These are phyloP conservation scores for Kluyveromyces siamensis DNA, from an alignment of 805 yeast species.

Conservation along the genomic window DNA sequence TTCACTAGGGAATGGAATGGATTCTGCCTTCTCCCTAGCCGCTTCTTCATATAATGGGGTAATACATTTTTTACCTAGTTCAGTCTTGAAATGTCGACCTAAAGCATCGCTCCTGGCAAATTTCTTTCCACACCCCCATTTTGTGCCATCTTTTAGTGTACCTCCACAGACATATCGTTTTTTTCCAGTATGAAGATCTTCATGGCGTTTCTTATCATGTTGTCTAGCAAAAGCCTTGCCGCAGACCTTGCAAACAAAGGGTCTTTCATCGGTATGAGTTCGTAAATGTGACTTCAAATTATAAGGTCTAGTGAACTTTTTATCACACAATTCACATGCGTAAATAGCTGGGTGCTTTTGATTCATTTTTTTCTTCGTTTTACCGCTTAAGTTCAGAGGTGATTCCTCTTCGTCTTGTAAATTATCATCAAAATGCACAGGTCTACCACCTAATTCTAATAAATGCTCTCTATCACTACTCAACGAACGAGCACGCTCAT, in stretches of 20 bases:
- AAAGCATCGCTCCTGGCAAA: conserved; percentile 77
- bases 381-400: conserved; percentile 11
- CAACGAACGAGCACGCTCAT: conserved; percentile 24
- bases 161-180: conserved; percentile 70
- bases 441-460: conserved; percentile 20
- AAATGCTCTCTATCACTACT: conserved; percentile 25
- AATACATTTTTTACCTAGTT: conserved; percentile 66
- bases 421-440: conserved; percentile 3
- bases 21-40: conserved; percentile 17
- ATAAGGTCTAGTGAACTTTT: conserved; percentile 85
- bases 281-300: conserved; percentile 85
- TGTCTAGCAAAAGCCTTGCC: conserved; percentile 77
- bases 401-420: conserved; percentile 11
- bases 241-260: conserved; percentile 62
- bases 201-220: conserved; percentile 72
- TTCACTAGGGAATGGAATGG: not conserved
- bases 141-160: conserved; percentile 40
- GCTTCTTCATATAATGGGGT: conserved; percentile 58
- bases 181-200: conserved; percentile 66
- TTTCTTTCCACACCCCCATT: conserved; percentile 77
- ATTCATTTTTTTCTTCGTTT: conserved; percentile 9
- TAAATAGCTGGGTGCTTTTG: conserved; percentile 23
- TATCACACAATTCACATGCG: conserved; percentile 77
- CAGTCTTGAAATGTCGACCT: conserved; percentile 72
- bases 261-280: conserved; percentile 82